These are phyloP conservation scores for Pythium sukuiense DNA, from an alignment of 352 stramenopile species.

Conservation along the genomic window DNA sequence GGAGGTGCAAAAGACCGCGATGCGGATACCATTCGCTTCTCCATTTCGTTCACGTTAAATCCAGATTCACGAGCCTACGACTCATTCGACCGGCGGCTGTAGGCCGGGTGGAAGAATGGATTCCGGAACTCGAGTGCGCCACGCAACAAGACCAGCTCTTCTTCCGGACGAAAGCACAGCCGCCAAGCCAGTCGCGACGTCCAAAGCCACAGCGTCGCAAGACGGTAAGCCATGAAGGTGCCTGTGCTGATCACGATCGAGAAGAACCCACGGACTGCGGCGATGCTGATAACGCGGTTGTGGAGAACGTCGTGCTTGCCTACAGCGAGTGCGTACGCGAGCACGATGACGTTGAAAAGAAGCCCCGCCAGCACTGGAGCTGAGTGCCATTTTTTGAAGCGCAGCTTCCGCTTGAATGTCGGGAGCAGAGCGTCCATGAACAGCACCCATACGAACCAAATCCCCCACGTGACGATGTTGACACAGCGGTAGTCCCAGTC, in stretches of 20 bases:
- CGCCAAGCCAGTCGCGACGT: constrained; percentile 17
- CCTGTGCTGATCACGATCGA: constrained; percentile 21
- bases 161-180: constrained; percentile 11
- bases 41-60: too few relatives aligned
- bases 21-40: too few relatives aligned
- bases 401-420: constrained; percentile 17
- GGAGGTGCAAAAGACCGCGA: too few relatives aligned
- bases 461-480: constrained; percentile 15
- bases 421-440: constrained; percentile 20
- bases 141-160: constrained; percentile 21
- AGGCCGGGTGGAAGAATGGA: constrained; percentile 14
- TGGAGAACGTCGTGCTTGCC: constrained; percentile 12
- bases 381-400: constrained; percentile 21
- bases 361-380: constrained; percentile 5
- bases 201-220: constrained; percentile 22
- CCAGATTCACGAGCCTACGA: too few relatives aligned
- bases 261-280: constrained; percentile 16
- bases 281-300: constrained; percentile 14
- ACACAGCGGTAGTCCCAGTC: constrained; percentile 24
- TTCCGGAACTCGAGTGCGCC: constrained; percentile 20
- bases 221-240: constrained; percentile 24
- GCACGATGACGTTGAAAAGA: constrained; percentile 10
- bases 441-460: constrained; percentile 23
- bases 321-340: constrained; percentile 15
- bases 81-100: too few relatives aligned